Evolutionary conservation across 2,329 filamentous ascomycete genomes (phyloP), one percentile per base, ranked within the genome.

Genomic region (Conoideocrella luteorostrata): DNA sequence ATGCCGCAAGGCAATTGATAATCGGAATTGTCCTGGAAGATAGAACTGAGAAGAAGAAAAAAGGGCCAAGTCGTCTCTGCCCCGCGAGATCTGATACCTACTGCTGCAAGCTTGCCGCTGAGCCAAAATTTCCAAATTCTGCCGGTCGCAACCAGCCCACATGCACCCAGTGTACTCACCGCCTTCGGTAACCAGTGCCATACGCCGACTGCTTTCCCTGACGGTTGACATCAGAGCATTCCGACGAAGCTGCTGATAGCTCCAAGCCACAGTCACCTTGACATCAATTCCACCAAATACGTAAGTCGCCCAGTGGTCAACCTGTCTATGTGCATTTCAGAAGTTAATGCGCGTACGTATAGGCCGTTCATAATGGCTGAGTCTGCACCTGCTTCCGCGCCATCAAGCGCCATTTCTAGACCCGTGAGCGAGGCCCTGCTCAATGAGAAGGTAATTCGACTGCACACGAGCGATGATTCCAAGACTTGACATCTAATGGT

Each of bases 341-440:
- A 20, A 30, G 20, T 48, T 44, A n/a, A 29, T 23, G 20, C 11
- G 7, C 38, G 48, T 47, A 47, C 47, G 37, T 15, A 7, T 15
- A 47, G 45, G n/a, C n/a, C 20, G 23, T 35, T 7, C 61, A 69
- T 56, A 59, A 80, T 80, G 77, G 66, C 77, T 56, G 74, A 77
- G 58, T 71, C 71, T 74, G 55, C 59, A 47, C 55, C 60, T 49
- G 50, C 56, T 50, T 57, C 59, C 63, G 68, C 78, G 59, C 68
- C 76, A 52, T 75, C 81, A 57, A 75, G 77, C 66, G 75, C 80
- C 52, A 77, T 86, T 64, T 77, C 84, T 67, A 81, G 88, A 69
- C 91, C 93, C 52, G 86, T 96, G 71, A 97, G 91, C 77, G 93
- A 98, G 77, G 88, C 91, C 62, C 82, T 98, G 60, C 80, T 98